Evolutionary conservation across 2,329 filamentous ascomycete species (phyloP), one percentile per base, ranked within the genome.

Genomic region (Lachnellula willkommii): DNA sequence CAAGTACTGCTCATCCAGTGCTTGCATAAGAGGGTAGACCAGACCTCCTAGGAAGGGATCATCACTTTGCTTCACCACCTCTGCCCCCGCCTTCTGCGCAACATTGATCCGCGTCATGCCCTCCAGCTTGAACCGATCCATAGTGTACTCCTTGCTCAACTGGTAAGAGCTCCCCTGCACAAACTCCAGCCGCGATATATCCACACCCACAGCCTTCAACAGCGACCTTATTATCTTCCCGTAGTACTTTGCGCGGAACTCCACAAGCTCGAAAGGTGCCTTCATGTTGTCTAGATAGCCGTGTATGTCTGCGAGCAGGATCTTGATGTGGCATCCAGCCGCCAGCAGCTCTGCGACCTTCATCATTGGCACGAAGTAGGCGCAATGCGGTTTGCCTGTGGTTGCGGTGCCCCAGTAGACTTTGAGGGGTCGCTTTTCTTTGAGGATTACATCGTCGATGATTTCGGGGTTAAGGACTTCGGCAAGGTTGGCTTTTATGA

Each of bases 31-130:
- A 1, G 90, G 89, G 77, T 95, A 95, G 59, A 93, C 80, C 12
- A 93, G 78, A 1, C 89, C 89, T 55, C 81, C 84, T 53, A 95
- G 71, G 3, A 87, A 82, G 9, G 87, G 82, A 67, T 93, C 91
- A 55, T 83, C 81, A 3, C 87, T 84, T 76, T 97, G 91, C 79
- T 97, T 97, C 63, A 99, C 93, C 7, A 97, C 84, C 73, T 97
- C 94, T 1, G 90, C 89, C 40, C 93, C 93, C 0, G 93, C 92
- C 73, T 90, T 94, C 73, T 91, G 90, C 15, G 91, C 90, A 68
- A 70, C 70, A 48, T 61, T 60, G 11, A 67, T 64, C 50, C 65
- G 59, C 8, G 65, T 69, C 20, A 69, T 65, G 32, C 64, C 62
- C 52, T 68, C 81, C 62, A 97, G 71, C 68, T 88, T 84, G 75